phyloP scores from a whole-genome alignment of 2,329 filamentous ascomycete species.

The Aspergillus glaucus region DNA sequence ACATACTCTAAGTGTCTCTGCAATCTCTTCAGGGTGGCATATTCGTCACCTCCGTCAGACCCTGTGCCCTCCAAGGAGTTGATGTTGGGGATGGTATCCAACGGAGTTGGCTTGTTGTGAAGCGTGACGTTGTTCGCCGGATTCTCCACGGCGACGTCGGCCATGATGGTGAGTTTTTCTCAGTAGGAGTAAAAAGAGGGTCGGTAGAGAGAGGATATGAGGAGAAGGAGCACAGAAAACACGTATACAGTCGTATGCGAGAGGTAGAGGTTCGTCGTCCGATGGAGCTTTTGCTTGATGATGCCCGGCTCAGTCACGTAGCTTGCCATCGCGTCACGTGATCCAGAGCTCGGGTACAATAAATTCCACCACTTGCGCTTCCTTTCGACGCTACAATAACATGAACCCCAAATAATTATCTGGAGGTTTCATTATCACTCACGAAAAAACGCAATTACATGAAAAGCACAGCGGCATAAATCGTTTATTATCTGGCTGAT shows the following conservation, averaged over 20 bases:
- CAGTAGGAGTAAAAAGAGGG: not conserved
- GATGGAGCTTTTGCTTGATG: constrained; percentile 2
- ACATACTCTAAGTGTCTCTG: constrained; percentile 89
- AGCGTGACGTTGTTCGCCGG: constrained; percentile 66
- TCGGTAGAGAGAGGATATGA: not conserved
- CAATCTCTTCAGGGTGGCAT: constrained; percentile 90
- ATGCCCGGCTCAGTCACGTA: not conserved
- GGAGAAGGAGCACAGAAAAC: not conserved
- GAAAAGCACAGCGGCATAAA: no score
- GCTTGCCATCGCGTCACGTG: not conserved
- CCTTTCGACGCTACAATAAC: not conserved
- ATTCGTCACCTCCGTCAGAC: constrained; percentile 81
- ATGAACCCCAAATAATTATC: no score
- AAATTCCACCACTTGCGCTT: not conserved
- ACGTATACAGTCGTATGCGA: constrained; percentile 6
- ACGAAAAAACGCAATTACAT: no score
- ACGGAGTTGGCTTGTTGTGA: constrained; percentile 73
- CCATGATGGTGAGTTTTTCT: constrained; percentile 53
- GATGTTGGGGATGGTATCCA: constrained; percentile 76
- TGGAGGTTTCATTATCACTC: no score
- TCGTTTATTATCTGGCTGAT: no score
- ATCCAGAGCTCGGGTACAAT: not conserved
- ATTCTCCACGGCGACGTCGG: constrained; percentile 78
- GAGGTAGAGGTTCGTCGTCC: constrained; percentile 2
- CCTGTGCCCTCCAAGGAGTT: constrained; percentile 81